Percentiles rank a stretch among this genome's conserved stretches.
Evolutionary conservation across 805 yeast genomes (phyloP).

Genomic region (Maudiozyma bulderi): DNA sequence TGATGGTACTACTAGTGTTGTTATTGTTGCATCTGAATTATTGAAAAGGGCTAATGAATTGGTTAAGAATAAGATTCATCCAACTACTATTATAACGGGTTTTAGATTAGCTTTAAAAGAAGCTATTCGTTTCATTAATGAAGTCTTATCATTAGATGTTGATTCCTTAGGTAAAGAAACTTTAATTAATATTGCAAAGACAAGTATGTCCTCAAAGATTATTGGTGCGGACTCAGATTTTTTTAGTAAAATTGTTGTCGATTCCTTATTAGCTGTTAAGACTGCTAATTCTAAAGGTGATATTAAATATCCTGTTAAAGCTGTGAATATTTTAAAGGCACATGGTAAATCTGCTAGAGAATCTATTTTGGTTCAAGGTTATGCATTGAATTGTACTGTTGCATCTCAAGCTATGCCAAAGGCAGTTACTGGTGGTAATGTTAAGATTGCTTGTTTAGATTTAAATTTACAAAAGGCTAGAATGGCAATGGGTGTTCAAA

Average conservation of each 20-base stretch:
- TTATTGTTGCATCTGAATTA: slow-evolving; percentile 87
- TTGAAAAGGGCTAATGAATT: slow-evolving; percentile 87
- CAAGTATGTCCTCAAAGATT: slow-evolving; percentile 94
- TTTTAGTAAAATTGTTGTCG: slow-evolving; percentile 84
- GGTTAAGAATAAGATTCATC: slow-evolving; percentile 89
- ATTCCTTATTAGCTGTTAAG: slow-evolving; percentile 89
- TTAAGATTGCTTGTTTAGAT: slow-evolving; percentile 82
- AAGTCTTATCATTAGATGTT: slow-evolving; percentile 73
- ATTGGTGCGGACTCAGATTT: slow-evolving; percentile 91
- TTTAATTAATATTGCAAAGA: slow-evolving; percentile 82
- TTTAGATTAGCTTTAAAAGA: slow-evolving; percentile 89
- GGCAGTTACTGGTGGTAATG: slow-evolving; percentile 36
- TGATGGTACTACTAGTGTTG: slow-evolving; percentile 97
- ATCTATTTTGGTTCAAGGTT: slow-evolving; percentile 81
- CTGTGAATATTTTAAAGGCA: slow-evolving; percentile 90
- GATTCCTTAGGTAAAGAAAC: slow-evolving; percentile 76
- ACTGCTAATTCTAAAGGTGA: slow-evolving; percentile 86
- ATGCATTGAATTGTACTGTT: slow-evolving; percentile 92
- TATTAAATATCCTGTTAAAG: slow-evolving; percentile 87
- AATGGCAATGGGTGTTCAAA: slow-evolving; percentile 97
- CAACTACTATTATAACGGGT: slow-evolving; percentile 95
- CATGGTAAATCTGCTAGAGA: slow-evolving; percentile 91
- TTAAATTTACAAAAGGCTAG: slow-evolving; percentile 90
- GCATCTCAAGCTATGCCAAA: slow-evolving; percentile 96
- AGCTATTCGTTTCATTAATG: slow-evolving; percentile 77